Evolutionary conservation across 2,329 filamentous ascomycete species (phyloP).

Genomic region (Nothophoma quercina): DNA sequence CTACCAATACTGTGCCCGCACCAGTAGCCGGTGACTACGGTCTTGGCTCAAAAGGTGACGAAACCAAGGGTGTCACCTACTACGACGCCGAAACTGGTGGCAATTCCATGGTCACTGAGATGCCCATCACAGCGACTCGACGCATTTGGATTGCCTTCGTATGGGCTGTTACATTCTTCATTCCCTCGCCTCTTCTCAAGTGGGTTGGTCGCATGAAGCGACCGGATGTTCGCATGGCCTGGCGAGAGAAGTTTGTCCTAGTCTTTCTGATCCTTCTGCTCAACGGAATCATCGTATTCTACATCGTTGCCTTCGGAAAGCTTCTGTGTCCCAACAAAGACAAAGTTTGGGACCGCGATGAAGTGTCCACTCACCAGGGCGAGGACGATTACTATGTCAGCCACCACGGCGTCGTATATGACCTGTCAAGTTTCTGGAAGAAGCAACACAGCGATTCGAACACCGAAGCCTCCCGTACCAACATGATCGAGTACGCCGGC

Average conservation of each 20-base stretch:
- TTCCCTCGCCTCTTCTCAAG: slow-evolving; percentile 84
- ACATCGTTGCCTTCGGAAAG: slow-evolving; percentile 85
- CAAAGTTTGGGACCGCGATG: slow-evolving; percentile 80
- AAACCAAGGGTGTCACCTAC: slow-evolving; percentile 56
- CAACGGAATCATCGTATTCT: slow-evolving; percentile 86
- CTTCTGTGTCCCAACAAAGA: slow-evolving; percentile 89
- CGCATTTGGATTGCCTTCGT: slow-evolving; percentile 82
- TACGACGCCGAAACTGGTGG: slow-evolving; percentile 85
- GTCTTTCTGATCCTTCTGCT: slow-evolving; percentile 80
- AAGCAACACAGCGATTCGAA: slow-evolving; percentile 79
- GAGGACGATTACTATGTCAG: slow-evolving; percentile 84
- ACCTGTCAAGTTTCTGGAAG: slow-evolving; percentile 88
- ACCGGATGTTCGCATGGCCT: slow-evolving; percentile 94
- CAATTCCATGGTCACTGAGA: slow-evolving; percentile 77
- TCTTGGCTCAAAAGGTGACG: slow-evolving; percentile 84
- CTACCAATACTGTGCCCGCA: slow-evolving; percentile 65
- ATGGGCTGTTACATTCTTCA: slow-evolving; percentile 92
- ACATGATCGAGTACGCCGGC: slow-evolving; percentile 82
- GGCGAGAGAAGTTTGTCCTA: slow-evolving; percentile 92
- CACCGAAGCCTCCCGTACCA: slow-evolving; percentile 64
- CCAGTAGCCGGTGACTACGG: slow-evolving; percentile 80
- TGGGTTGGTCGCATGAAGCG: slow-evolving; percentile 93
- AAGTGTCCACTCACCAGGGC: slow-evolving; percentile 76
- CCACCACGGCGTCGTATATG: slow-evolving; percentile 88
- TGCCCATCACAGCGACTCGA: slow-evolving; percentile 68